These are phyloP conservation scores for Aphanoascus verrucosus DNA, from an alignment of 2,329 filamentous ascomycete genomes.

Conservation along the genomic window DNA sequence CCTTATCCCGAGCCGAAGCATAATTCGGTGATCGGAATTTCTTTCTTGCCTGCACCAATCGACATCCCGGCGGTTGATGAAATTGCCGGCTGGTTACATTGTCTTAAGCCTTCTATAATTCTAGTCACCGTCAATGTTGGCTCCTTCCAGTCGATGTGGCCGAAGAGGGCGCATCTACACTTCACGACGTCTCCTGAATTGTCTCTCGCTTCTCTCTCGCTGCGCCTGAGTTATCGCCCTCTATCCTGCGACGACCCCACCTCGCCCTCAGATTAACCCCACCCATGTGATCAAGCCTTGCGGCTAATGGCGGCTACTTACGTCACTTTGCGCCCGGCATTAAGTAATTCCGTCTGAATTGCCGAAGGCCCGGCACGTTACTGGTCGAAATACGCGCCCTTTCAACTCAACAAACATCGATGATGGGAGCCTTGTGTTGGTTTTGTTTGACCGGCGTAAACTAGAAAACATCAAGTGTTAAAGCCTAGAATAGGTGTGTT, in stretches of 20 bases:
- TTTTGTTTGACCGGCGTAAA: too few species aligned
- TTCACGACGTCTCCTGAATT: background rate
- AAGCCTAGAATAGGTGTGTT: too few species aligned
- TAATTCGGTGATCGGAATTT: slow-evolving; percentile 1
- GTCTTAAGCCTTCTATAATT: too few species aligned
- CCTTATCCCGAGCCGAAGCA: slow-evolving; percentile 8
- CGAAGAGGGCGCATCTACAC: background rate
- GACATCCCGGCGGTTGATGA: background rate
- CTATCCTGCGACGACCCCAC: background rate
- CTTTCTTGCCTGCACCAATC: background rate
- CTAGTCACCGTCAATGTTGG: too few species aligned
- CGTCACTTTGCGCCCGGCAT: background rate
- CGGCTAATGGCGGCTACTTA: slow-evolving; percentile 4
- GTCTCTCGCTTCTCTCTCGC: background rate
- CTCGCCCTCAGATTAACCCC: background rate
- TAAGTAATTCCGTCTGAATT: background rate
- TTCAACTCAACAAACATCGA: too few species aligned
- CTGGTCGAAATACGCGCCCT: background rate
- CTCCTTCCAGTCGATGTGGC: too few species aligned
- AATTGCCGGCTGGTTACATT: background rate
- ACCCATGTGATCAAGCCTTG: background rate
- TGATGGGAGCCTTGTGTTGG: too few species aligned
- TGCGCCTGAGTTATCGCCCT: background rate
- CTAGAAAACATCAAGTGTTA: too few species aligned
- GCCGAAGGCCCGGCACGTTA: background rate